Conservation (phyloP, 192 early-diverging fungal genomes). For the Diversispora epigaea region DNA sequence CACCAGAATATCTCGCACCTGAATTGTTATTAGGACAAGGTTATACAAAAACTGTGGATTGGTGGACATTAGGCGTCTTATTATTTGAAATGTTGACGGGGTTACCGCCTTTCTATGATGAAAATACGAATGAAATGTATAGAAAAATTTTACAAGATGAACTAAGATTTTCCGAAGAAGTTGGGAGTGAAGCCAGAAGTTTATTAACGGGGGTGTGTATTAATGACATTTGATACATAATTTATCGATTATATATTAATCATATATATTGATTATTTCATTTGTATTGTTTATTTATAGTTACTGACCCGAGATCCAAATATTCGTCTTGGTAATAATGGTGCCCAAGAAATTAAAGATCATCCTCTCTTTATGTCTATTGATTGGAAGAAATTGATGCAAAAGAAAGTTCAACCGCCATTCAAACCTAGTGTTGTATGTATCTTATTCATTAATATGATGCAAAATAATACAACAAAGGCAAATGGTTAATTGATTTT, state of each 20-base stretch:
- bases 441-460: constrained; percentile 23
- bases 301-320: constrained; percentile 80
- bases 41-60: constrained; percentile 93
- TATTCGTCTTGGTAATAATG: constrained; percentile 80
- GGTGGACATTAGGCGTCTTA: constrained; percentile 94
- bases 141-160: constrained; percentile 91
- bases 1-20: constrained; percentile 96
- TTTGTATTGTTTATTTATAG: constrained; percentile 31
- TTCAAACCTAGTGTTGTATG: constrained; percentile 85
- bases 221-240: not conserved
- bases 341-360: constrained; percentile 89
- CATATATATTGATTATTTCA: not conserved
- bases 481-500: not conserved
- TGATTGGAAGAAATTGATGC: constrained; percentile 85
- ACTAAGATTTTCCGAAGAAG: constrained; percentile 76
- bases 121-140: constrained; percentile 95
- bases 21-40: constrained; percentile 85
- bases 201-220: constrained; percentile 59
- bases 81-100: constrained; percentile 90
- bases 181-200: constrained; percentile 62
- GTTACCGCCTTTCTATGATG: constrained; percentile 91
- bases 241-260: not conserved
- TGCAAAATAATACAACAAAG: not conserved
- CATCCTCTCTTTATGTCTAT: constrained; percentile 92
- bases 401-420: constrained; percentile 88